These are phyloP conservation scores for Nepenthes mirabilis DNA, from an alignment of 148 eudicot genomes.

Conservation along the genomic window DNA sequence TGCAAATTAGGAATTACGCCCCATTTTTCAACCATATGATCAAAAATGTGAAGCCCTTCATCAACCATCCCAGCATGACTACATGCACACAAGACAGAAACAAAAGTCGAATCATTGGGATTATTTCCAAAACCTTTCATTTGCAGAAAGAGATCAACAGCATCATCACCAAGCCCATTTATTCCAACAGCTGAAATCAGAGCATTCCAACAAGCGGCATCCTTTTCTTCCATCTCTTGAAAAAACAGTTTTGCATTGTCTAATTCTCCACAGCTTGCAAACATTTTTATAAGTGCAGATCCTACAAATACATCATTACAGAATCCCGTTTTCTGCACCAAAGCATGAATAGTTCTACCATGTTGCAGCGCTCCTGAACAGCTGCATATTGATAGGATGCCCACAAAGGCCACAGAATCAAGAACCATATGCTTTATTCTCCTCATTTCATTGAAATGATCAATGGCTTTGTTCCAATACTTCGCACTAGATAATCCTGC, in stretches of 20 bases:
- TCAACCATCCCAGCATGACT: conserved; percentile 45
- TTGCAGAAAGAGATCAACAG: conserved; percentile 21
- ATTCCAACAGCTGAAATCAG: conserved; percentile 39
- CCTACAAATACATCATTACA: conserved; percentile 30
- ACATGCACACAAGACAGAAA: conserved; percentile 36
- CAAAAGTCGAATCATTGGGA: conserved; percentile 43
- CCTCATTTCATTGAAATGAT: conserved; percentile 29
- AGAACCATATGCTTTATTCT: conserved; percentile 13
- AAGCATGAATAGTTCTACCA: conserved; percentile 27
- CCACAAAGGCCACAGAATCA: conserved; percentile 30
- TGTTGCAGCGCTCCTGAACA: conserved; percentile 25
- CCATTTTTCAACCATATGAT: conserved; percentile 22
- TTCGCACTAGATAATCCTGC: conserved; percentile 28
- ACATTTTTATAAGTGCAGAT: conserved; percentile 40
- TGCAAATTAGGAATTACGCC: conserved; percentile 24
- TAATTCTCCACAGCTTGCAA: conserved; percentile 25
- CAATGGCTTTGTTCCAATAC: conserved; percentile 20
- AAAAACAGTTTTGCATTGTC: conserved; percentile 25
- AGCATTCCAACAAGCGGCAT: conserved; percentile 47
- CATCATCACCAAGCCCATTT: conserved; percentile 30
- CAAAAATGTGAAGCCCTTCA: conserved; percentile 33
- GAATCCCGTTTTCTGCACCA: conserved; percentile 30
- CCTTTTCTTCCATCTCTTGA: conserved; percentile 26
- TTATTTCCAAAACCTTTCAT: conserved; percentile 25
- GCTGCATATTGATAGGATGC: conserved; percentile 33